phyloP scores from a whole-genome alignment of 805 yeast species.

The Pichia cabralensis region DNA sequence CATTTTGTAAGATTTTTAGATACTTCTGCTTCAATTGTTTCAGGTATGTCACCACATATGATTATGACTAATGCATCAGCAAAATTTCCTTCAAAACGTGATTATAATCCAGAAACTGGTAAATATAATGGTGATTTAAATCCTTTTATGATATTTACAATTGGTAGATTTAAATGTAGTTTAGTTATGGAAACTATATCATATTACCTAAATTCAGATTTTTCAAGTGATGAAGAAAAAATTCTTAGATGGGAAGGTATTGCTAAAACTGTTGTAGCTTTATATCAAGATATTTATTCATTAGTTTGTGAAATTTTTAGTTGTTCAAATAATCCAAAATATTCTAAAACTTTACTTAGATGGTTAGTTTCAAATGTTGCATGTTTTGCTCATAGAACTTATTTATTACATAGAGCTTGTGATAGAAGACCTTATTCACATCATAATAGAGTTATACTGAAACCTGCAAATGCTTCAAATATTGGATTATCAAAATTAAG shows the following conservation, averaged over 20 bases:
- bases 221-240: slow-evolving; percentile 6
- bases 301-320: slow-evolving; percentile 7
- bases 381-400: slow-evolving; percentile 39
- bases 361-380: slow-evolving; percentile 82
- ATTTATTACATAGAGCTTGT: slow-evolving; percentile 8
- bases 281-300: slow-evolving; percentile 8
- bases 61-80: slow-evolving; percentile 12
- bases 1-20: slow-evolving; percentile 10
- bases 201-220: slow-evolving; percentile 11
- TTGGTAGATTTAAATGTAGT: slow-evolving; percentile 11
- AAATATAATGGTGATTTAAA: slow-evolving; percentile 11
- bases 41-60: slow-evolving; percentile 14
- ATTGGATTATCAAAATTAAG: slow-evolving; percentile 5
- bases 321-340: slow-evolving; percentile 7
- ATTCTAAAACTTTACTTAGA: slow-evolving; percentile 54
- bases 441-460: slow-evolving; percentile 8
- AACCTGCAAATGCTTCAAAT: slow-evolving; percentile 3
- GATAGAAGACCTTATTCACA: slow-evolving; percentile 6
- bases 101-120: slow-evolving; percentile 6
- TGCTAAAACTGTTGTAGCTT: slow-evolving; percentile 5
- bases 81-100: slow-evolving; percentile 10
- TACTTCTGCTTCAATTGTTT: slow-evolving; percentile 10
- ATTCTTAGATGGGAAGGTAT: slow-evolving; percentile 7
- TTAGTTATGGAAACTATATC: slow-evolving; percentile 12
- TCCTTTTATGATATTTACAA: slow-evolving; percentile 10